phyloP scores from a whole-genome alignment of 202 grass and related monocot species.

The Digitaria exilis region DNA sequence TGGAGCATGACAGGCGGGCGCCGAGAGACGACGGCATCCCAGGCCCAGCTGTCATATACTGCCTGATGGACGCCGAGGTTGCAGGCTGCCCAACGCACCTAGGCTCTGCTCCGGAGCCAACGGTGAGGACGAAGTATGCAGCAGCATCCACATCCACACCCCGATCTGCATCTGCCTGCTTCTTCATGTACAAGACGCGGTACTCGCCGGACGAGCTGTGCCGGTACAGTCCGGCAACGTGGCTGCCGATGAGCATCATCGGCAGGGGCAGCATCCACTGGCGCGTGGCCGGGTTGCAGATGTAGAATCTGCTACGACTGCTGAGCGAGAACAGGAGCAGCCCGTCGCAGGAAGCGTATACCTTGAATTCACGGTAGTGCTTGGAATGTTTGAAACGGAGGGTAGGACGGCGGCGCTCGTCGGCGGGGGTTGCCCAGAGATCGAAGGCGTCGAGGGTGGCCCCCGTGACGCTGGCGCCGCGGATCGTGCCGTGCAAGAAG shows the following conservation, averaged over 20 bases:
- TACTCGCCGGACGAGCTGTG: background rate
- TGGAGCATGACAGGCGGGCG: background rate
- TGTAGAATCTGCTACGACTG: background rate
- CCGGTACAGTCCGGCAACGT: background rate
- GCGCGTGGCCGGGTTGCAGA: constrained; percentile 25
- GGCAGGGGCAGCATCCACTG: background rate
- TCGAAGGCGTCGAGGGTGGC: too few species aligned
- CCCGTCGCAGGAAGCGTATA: constrained; percentile 6
- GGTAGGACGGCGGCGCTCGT: too few species aligned
- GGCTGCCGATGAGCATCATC: background rate
- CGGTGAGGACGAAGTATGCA: background rate
- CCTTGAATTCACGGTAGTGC: too few species aligned
- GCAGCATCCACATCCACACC: too few species aligned
- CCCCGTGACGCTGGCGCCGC: too few species aligned
- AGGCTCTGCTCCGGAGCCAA: background rate
- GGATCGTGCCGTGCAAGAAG: too few species aligned
- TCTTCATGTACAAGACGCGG: background rate
- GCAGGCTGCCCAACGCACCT: background rate
- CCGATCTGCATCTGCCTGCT: too few species aligned
- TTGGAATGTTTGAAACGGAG: too few species aligned
- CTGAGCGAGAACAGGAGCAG: background rate
- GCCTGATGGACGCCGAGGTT: background rate
- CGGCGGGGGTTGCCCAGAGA: too few species aligned
- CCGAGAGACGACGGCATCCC: background rate
- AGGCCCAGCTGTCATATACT: too few species aligned